Evolutionary conservation across 768 basidiomycete species (phyloP).

Genomic region (Naganishia vishniacii): DNA sequence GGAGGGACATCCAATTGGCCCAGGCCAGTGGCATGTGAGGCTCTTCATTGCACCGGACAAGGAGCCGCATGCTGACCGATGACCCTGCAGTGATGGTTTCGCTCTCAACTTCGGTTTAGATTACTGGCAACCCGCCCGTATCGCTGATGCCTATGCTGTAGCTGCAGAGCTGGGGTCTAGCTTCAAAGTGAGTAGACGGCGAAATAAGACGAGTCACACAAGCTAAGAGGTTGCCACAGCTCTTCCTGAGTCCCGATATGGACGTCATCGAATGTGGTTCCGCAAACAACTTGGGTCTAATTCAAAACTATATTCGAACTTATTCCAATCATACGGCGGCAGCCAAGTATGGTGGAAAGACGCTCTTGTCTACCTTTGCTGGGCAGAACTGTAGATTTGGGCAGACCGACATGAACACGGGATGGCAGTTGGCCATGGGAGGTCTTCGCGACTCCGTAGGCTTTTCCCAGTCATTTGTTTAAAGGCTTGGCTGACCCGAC

Average conservation of each 20-base stretch:
- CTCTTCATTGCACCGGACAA: background rate
- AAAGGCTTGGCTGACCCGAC: background rate
- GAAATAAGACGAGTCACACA: background rate
- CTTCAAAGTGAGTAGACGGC: slow-evolving; percentile 3
- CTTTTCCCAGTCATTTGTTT: background rate
- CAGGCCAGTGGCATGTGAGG: slow-evolving; percentile 38
- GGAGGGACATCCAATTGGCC: slow-evolving; percentile 45
- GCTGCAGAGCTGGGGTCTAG: slow-evolving; percentile 20
- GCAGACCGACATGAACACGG: slow-evolving; percentile 34
- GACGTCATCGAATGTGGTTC: slow-evolving; percentile 38
- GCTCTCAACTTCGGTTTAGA: slow-evolving; percentile 49
- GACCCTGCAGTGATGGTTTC: slow-evolving; percentile 45
- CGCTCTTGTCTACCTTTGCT: slow-evolving; percentile 48
- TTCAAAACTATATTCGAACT: slow-evolving; percentile 34
- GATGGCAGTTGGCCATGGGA: slow-evolving; percentile 35
- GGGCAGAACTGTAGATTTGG: slow-evolving; percentile 49
- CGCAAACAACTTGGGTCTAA: slow-evolving; percentile 30
- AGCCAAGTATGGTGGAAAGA: slow-evolving; percentile 43
- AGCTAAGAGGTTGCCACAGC: background rate
- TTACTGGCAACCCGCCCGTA: slow-evolving; percentile 42
- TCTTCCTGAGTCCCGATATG: slow-evolving; percentile 40
- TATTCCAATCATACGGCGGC: slow-evolving; percentile 40
- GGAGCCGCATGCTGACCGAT: no score
- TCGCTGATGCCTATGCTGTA: slow-evolving; percentile 47
- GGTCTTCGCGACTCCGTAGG: slow-evolving; percentile 6